Conservation (phyloP, 2,329 filamentous ascomycete species). For the Exserohilum rostratum region DNA sequence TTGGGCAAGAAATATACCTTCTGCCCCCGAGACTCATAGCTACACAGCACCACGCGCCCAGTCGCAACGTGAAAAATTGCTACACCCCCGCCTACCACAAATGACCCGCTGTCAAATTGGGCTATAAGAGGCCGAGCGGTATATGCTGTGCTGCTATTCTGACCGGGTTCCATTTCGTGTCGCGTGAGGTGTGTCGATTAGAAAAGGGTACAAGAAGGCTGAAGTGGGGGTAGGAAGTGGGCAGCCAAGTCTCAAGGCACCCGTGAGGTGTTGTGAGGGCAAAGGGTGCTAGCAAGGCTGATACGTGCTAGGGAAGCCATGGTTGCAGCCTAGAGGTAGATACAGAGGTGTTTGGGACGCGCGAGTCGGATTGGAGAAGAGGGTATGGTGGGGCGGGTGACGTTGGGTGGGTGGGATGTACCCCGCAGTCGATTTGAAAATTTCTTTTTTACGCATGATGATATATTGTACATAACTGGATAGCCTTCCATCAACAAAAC, state of each 20-base stretch:
- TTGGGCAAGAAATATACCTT: conserved; percentile 58
- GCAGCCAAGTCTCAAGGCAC: neutral
- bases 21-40: conserved; percentile 42
- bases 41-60: conserved; percentile 56
- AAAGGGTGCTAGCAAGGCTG: no score
- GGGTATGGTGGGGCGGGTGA: conserved; percentile 12
- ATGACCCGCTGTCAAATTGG: conserved; percentile 37
- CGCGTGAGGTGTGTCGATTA: neutral
- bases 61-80: conserved; percentile 59
- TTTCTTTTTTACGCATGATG: neutral
- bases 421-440: conserved; percentile 2
- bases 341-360: conserved; percentile 8
- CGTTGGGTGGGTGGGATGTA: neutral
- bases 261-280: neutral
- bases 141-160: neutral
- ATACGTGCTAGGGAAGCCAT: conserved; percentile 2
- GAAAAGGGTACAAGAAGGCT: neutral
- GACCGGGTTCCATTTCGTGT: conserved; percentile 13
- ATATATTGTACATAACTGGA: neutral
- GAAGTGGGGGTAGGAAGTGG: neutral
- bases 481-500: conserved; percentile 3
- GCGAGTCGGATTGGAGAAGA: conserved; percentile 5
- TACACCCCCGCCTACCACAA: conserved; percentile 49
- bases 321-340: neutral
- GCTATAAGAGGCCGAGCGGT: conserved; percentile 26